Base-by-base conservation (phyloP, 2,329 filamentous ascomycete species). In the Pseudonectria foliicola region DNA sequence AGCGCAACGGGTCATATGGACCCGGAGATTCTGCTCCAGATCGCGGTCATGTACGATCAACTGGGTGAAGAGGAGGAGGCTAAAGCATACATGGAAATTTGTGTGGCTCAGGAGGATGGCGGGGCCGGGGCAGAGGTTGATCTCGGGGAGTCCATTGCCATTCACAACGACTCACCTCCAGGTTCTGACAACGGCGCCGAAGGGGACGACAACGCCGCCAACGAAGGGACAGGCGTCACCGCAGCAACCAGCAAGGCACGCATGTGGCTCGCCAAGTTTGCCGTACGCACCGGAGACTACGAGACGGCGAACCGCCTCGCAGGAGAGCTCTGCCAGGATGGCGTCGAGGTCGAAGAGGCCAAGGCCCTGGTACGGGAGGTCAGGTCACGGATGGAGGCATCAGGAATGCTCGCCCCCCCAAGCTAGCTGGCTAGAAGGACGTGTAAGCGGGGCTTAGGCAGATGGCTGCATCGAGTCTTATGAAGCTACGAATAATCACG, bases 291-390 rank as follows among this genome's bases (percentile, higher is more conserved):
- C 10, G 79, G 80, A 26, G 87, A 95, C 58, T 85, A 85, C 50
- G 68, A 72, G 23, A 75, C 83, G 13, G 86, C 87, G 4, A 83
- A 84, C 62, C 77, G 86, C 43, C 66, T 96, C 27, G 89, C 88
- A 1, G 87, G 82, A 42, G 92, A 98, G 62, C 67, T 98, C 29
- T 95, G 89, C 57, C 87, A 95, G 61, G 92, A 98, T 60, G 92
- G 92, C 1, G 81, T 93, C 16, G 92, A 96, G 61, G 87, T 96
- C 3, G 92, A 98, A 57, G 92, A 98, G 61, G 92, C 92, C 18
- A 96, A 96, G 64, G 87, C 88, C 4, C 66, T 96, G 48, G 84
- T 95, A 42, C 75, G 87, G 42, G 90, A 96, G 59, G 81, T 94
- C 10, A 74, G 89, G 48, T 83, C 83, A 4, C 75, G 85, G 46